Conservation (phyloP, 2,329 filamentous ascomycete genomes). For the Pseudocercospora fijiensis region DNA sequence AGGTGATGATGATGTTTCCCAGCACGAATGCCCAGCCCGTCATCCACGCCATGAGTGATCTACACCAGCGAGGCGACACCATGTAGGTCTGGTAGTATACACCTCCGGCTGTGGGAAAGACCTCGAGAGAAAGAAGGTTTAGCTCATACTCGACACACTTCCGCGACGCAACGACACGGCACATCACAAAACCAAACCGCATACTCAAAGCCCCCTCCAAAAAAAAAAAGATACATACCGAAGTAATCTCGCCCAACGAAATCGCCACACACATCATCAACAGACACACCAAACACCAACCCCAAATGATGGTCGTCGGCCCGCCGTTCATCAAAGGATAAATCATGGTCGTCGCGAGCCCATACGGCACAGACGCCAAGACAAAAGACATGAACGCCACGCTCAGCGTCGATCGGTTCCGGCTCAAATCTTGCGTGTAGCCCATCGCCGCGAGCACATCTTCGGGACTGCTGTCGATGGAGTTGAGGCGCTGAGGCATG, state of each 20-base stretch:
- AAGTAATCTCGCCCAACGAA: constrained; percentile 72
- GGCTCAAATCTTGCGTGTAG: constrained; percentile 64
- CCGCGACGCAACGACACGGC: not conserved
- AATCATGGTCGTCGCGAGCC: constrained; percentile 66
- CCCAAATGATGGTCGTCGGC: constrained; percentile 70
- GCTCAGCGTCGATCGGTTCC: constrained; percentile 66
- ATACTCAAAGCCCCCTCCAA: constrained; percentile 2
- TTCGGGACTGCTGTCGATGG: constrained; percentile 52
- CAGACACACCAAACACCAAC: constrained; percentile 65
- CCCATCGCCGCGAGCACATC: constrained; percentile 63
- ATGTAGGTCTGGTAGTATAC: constrained; percentile 80
- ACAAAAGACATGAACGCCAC: constrained; percentile 77
- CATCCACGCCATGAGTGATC: constrained; percentile 66
- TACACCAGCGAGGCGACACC: constrained; percentile 62
- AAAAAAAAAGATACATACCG: no score
- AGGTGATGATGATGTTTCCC: constrained; percentile 77
- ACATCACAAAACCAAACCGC: not conserved
- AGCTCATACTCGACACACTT: constrained; percentile 7
- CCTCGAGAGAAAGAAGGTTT: constrained; percentile 22
- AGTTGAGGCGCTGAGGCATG: constrained; percentile 16
- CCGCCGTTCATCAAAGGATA: constrained; percentile 68
- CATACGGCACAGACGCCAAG: constrained; percentile 71
- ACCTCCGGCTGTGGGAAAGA: constrained; percentile 59
- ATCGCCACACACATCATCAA: constrained; percentile 70
- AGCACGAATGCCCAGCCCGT: constrained; percentile 75